A percentile compares a stretch with the other conserved stretches of the same genome.
Conservation (phyloP, 345 rosid species). For the Clausena lansium region DNA sequence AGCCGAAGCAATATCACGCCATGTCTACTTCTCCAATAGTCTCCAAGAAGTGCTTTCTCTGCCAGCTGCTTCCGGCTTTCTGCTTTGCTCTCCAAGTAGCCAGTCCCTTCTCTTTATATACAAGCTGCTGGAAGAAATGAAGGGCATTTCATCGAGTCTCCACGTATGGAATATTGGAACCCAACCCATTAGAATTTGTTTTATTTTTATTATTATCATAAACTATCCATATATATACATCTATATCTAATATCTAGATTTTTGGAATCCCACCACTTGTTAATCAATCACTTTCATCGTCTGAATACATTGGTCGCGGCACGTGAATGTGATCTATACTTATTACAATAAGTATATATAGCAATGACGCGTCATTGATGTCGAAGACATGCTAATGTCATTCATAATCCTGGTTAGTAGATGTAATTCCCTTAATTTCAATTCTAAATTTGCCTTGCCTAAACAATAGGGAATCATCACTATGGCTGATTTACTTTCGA, state of each 20-base stretch:
- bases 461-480: background rate
- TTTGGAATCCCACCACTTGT: slow-evolving; percentile 11
- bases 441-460: no score
- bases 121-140: no score
- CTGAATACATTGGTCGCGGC: background rate
- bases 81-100: background rate
- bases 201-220: background rate
- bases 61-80: no score
- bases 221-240: no score
- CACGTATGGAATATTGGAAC: background rate
- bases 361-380: background rate
- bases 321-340: background rate
- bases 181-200: background rate
- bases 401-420: background rate
- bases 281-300: background rate
- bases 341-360: background rate
- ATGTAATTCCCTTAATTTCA: background rate
- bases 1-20: slow-evolving; percentile 39
- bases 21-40: slow-evolving; percentile 25
- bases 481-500: no score
- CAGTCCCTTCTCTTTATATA: background rate
- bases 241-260: background rate
- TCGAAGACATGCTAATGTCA: slow-evolving; percentile 12
- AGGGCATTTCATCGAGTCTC: slow-evolving; percentile 14
- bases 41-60: background rate